Evolutionary conservation across 2,329 filamentous ascomycete species (phyloP).

Genomic region (Hirsutella minnesotensis): DNA sequence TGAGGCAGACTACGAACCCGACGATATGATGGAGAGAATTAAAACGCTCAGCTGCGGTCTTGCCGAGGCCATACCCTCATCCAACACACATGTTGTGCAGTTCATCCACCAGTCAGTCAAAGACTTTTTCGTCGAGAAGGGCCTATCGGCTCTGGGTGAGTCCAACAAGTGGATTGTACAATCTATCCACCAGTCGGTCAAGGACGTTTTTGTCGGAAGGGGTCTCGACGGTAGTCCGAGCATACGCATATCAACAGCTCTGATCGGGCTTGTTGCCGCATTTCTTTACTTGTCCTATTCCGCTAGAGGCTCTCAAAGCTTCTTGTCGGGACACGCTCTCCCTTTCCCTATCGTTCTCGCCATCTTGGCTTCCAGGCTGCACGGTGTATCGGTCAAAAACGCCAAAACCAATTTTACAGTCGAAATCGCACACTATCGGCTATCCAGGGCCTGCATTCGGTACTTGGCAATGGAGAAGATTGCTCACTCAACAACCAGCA

Average conservation of each 20-base stretch:
- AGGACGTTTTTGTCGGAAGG: constrained; percentile 17
- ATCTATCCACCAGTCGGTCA: constrained; percentile 22
- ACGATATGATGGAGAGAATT: constrained; percentile 8
- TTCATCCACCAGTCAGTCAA: constrained; percentile 23
- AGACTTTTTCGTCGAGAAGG: constrained; percentile 17
- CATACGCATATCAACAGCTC: too few relatives aligned
- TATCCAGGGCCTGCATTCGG: constrained; percentile 14
- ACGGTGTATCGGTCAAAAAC: too few relatives aligned
- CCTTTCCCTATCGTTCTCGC: too few relatives aligned
- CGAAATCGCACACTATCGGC: constrained; percentile 8
- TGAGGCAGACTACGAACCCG: constrained; percentile 7
- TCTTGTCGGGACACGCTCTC: too few relatives aligned
- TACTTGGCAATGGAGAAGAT: constrained; percentile 13
- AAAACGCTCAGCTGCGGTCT: constrained; percentile 16
- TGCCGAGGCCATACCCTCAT: constrained; percentile 8
- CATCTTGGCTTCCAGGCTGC: too few relatives aligned
- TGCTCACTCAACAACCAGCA: not conserved
- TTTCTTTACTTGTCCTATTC: too few relatives aligned
- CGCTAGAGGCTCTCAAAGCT: too few relatives aligned
- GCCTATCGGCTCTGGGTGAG: too few relatives aligned
- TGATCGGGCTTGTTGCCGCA: too few relatives aligned
- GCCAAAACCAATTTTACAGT: not conserved
- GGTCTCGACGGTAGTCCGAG: constrained; percentile 8
- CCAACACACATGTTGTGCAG: constrained; percentile 10
- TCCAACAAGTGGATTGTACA: constrained; percentile 10